Evolutionary conservation across 1,284 basidiomycete genomes (phyloP).

Genomic region (Hortiboletus rubellus): DNA sequence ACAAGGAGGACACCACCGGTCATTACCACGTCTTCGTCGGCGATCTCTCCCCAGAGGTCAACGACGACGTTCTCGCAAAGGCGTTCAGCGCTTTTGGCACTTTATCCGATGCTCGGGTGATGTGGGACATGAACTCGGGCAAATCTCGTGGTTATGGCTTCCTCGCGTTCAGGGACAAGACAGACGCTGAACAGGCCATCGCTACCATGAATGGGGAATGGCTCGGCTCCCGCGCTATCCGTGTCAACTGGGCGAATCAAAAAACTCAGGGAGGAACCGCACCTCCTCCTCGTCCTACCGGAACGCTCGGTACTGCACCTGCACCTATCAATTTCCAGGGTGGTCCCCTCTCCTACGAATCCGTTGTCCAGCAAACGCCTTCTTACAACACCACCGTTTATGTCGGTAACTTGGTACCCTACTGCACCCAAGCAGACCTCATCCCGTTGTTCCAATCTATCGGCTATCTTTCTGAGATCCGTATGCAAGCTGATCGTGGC

Average conservation of each 20-base stretch:
- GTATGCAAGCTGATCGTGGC: constrained; percentile 97
- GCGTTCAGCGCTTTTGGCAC: constrained; percentile 95
- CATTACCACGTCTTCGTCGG: constrained; percentile 99
- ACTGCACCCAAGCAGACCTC: constrained; percentile 92
- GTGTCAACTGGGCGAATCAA: constrained; percentile 99
- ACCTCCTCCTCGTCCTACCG: constrained; percentile 48
- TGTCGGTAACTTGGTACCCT: constrained; percentile 96
- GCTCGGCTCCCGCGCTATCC: constrained; percentile 95
- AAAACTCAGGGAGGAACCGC: constrained; percentile 77
- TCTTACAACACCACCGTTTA: constrained; percentile 95
- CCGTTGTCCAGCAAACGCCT: constrained; percentile 86
- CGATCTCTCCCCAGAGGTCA: constrained; percentile 96
- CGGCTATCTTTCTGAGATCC: constrained; percentile 96
- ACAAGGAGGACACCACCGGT: constrained; percentile 93
- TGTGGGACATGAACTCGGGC: constrained; percentile 99
- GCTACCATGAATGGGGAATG: constrained; percentile 99
- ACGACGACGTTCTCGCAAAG: constrained; percentile 94
- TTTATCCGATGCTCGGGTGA: constrained; percentile 95
- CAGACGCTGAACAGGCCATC: constrained; percentile 97
- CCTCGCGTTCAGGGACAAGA: constrained; percentile 92
- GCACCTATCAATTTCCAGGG: constrained; percentile 86
- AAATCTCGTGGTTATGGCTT: constrained; percentile 96
- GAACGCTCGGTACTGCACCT: constrained; percentile 59
- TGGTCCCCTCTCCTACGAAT: constrained; percentile 84
- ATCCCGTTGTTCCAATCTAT: constrained; percentile 96